Evolutionary conservation across 1,139 yeast genomes (phyloP), one percentile per base, ranked within the genome.

Genomic region (Sugiyamaella paludigena): DNA sequence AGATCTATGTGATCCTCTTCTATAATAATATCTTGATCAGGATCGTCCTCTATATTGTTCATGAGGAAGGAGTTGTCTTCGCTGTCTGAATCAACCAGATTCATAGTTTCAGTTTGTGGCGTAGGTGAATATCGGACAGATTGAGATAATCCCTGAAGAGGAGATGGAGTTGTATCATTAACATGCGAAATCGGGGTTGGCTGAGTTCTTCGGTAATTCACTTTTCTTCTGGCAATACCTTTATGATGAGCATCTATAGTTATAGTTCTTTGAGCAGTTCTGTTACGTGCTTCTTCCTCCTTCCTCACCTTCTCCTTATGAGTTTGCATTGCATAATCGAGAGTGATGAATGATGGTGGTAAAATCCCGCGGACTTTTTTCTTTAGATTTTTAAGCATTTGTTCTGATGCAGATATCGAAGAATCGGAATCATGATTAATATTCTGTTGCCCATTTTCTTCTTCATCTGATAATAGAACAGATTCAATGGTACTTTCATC

Each of bases 271-370:
- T 19, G 29, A 10, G 19, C 10, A 28, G 27, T 10, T 28, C n/a
- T 34, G 34, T n/a, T n/a, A n/a, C 6, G 29, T 31, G 33, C 24
- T 29, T 12, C 33, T 37, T 40, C 29, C 36, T 38, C 29, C 19
- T 38, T 16, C 27, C 28, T 46, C 37, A 16, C 24, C 26, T 26
- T 37, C 35, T 19, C 38, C 15, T 39, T 43, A 5, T 45, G 37
- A 24, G 19, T 24, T 36, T 43, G 45, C 35, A 45, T 26, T 10
- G 50, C 51, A 28, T 54, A 54, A n/a, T 54, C 55, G 10, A 53
- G 24, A 16, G 57, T 54, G 12, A 54, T 50, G 30, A 51, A 54
- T 2, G 57, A 54, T 2, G 57, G 57, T 2, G 57, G 57, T 7
- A 54, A 45, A 13, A 54, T 50, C 4, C 57, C 57, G 31, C 53